Evolutionary conservation across 345 rosid genomes (phyloP).

Genomic region (Erucastrum elatum): DNA sequence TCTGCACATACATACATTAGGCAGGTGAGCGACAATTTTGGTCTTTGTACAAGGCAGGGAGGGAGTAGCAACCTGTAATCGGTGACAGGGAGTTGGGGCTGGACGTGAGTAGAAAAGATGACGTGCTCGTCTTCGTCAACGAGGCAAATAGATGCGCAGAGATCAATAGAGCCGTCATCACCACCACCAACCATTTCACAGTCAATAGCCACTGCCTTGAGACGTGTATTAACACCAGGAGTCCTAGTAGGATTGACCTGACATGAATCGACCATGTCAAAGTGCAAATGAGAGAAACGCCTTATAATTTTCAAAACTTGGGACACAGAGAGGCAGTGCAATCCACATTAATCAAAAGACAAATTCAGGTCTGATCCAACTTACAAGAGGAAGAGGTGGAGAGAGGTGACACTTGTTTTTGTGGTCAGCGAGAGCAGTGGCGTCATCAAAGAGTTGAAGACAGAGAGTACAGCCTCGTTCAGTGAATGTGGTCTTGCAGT

Average conservation of each 20-base stretch:
- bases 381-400: slow-evolving; percentile 56
- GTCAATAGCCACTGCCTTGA: slow-evolving; percentile 62
- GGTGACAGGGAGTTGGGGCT: slow-evolving; percentile 56
- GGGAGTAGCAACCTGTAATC: slow-evolving; percentile 50
- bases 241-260: slow-evolving; percentile 30
- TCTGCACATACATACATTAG: slow-evolving; percentile 37
- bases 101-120: slow-evolving; percentile 56
- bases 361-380: slow-evolving; percentile 21
- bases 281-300: no score
- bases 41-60: background rate
- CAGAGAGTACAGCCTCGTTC: slow-evolving; percentile 59
- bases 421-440: slow-evolving; percentile 47
- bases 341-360: background rate
- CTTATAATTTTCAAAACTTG: no score
- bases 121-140: slow-evolving; percentile 73
- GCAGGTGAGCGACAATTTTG: background rate
- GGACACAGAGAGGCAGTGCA: background rate
- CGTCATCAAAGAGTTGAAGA: slow-evolving; percentile 51
- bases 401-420: slow-evolving; percentile 45
- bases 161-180: slow-evolving; percentile 50
- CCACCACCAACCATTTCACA: slow-evolving; percentile 87
- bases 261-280: background rate
- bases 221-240: slow-evolving; percentile 19
- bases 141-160: slow-evolving; percentile 70
- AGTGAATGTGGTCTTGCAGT: slow-evolving; percentile 52